A percentile compares a stretch with the other conserved stretches of the same genome.
phyloP scores from a whole-genome alignment of 2,329 filamentous ascomycete genomes.

The Thielaviopsis populi region DNA sequence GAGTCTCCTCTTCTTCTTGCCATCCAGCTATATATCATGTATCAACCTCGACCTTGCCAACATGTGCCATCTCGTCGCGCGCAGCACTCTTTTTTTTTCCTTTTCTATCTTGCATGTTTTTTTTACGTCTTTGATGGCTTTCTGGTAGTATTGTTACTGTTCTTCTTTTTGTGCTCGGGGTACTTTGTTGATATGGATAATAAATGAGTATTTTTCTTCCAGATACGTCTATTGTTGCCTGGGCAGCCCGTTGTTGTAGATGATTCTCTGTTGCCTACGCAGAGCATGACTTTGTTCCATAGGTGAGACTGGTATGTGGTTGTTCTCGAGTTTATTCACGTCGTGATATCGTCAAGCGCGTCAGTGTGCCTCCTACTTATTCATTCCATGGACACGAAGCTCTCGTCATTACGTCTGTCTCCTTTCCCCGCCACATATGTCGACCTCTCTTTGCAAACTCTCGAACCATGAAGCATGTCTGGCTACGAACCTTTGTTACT shows the following conservation, averaged over 20 bases:
- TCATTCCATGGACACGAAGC: neutral
- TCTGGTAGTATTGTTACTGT: neutral
- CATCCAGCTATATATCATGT: neutral
- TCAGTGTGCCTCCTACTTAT: neutral
- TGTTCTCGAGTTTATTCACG: too few species aligned
- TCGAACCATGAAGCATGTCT: neutral
- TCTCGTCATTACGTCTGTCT: neutral
- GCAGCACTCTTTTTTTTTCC: neutral
- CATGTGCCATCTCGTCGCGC: neutral
- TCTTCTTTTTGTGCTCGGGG: neutral
- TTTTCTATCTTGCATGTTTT: neutral
- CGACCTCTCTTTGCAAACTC: neutral
- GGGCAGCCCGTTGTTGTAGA: neutral
- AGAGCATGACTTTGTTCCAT: neutral
- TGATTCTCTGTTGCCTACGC: neutral
- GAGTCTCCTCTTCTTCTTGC: neutral
- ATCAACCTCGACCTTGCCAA: neutral
- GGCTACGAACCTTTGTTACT: neutral
- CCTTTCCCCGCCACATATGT: neutral
- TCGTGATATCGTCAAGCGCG: neutral
- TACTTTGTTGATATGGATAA: slow-evolving; percentile 1
- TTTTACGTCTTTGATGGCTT: neutral
- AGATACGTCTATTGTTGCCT: neutral
- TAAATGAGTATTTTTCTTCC: neutral
- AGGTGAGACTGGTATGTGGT: neutral